Evolutionary conservation across 495 filamentous ascomycete species (phyloP), one percentile per base, ranked within the genome.

Genomic region (Penicillium malachiteum): DNA sequence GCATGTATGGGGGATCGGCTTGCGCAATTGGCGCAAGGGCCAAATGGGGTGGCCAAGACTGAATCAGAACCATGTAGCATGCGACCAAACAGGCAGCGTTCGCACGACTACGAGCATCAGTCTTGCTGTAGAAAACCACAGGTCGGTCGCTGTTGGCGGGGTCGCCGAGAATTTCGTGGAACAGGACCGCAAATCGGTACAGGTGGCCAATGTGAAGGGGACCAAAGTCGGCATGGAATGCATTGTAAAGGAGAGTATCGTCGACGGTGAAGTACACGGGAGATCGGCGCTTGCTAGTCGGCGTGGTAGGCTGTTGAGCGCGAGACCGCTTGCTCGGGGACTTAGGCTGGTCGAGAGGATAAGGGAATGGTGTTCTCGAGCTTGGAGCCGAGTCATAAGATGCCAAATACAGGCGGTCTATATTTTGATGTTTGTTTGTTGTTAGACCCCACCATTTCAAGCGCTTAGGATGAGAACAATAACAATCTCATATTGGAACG

Each of bases 51-150:
- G 94, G 87, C 95, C 95, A 99, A 11, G 84, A 85, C 71, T 99
- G 94, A 62, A 99, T 94, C 47, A 99, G 75, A n/a, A 98, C 89
- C 93, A 97, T 96, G 69, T 97, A 97, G 72, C 88, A 93, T 33
- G 93, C 93, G 10, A 97, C 80, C 43, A 97, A 75, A 71, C 92
- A 96, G n/a, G 93, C 92, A 10, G 95, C 93, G 75, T 99, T 99
- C 61, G 94, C 92, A 51, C 94, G 84, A 85, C 92, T 96, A 56
- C 92, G 85, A 32, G 93, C 84, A 75, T 99, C 92, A 0, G 90
- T 86, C 50, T 85, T 86, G 69, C 92, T 96, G 84, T 92, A 97
- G 69, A 97, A 95, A 7, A 97, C 92, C 44, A 99, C 87, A 6
- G 89, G 84, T 45, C 90, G 81, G 18, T 89, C 87, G 73, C 89